Base-by-base conservation (phyloP, 768 basidiomycete species). In the Boletus vermiculosoides region DNA sequence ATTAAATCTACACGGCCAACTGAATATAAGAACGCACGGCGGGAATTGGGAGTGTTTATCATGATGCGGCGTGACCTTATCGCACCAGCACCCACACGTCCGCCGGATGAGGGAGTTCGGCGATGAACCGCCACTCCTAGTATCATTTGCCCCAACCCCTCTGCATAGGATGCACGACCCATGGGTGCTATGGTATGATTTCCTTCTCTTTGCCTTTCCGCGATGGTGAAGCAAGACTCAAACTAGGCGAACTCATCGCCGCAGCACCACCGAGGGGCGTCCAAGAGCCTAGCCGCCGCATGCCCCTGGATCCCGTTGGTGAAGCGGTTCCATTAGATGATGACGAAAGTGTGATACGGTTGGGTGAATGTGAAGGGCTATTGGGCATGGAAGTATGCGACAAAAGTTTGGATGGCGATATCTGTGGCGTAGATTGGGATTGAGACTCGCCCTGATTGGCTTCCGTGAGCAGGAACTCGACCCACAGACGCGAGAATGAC, bases 401-500 rank as follows among this genome's bases (percentile, higher is more conserved):
- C 20, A 68, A 67, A 2, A 65, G 56, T n/a, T 52, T 67, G 44
- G 59, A 47, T 13, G 60, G 64, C 9, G 64, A 68, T 5, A 9
- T 42, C 33, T 59, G 59, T 16, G 70, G 20, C 9, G 22, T 31
- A 28, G 39, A 22, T 13, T 71, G 71, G 6, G 63, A 57, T 16
- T 60, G 61, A 4, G 66, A 61, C 50, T 64, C 63, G 59, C 70
- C 63, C 76, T 84, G 62, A 76, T 75, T 41, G 0, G 94, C 88
- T 76, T 99, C 96, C 23, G 94, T 96, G 60, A 99, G 86, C 4
- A 99, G 81, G 70, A 96, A 99, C 72, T 99, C 97, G 46, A 99
- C 96, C 88, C 94, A 99, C 12, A 98, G 82, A 46, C 94, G 90
- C 39, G 93, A 95, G 76, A 99, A 99, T 0, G 94, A 96, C 95